These are phyloP conservation scores for Alternaria arbusti DNA, from an alignment of 2,329 filamentous ascomycete genomes.

Conservation along the genomic window DNA sequence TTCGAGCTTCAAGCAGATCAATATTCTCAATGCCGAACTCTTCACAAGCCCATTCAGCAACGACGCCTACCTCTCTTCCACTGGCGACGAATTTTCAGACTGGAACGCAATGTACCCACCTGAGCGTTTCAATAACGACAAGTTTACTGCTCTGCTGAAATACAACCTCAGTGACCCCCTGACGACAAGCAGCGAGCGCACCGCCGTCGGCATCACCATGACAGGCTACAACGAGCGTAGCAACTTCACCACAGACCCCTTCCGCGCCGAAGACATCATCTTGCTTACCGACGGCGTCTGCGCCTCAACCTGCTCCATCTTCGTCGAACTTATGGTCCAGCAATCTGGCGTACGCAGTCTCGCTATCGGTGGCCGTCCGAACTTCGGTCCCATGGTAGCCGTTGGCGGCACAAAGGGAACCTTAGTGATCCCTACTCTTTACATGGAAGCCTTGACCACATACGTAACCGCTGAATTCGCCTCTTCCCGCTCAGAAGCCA, in stretches of 20 bases:
- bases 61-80: constrained; percentile 33
- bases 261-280: constrained; percentile 48
- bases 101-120: constrained; percentile 51
- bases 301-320: constrained; percentile 55
- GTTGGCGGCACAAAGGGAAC: constrained; percentile 56
- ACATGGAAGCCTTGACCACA: constrained; percentile 27
- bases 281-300: constrained; percentile 55
- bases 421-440: constrained; percentile 36
- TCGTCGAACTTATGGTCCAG: constrained; percentile 55
- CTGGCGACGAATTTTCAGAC: constrained; percentile 36
- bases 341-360: constrained; percentile 52
- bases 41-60: constrained; percentile 47
- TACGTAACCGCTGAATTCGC: constrained; percentile 32
- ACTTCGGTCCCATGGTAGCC: constrained; percentile 50
- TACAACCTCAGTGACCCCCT: constrained; percentile 49
- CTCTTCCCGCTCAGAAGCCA: constrained; percentile 6
- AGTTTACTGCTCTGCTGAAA: constrained; percentile 48
- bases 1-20: constrained; percentile 23
- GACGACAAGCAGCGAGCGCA: constrained; percentile 38
- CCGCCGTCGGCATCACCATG: constrained; percentile 35
- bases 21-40: constrained; percentile 23
- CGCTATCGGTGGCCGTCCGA: constrained; percentile 52
- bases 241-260: constrained; percentile 43
- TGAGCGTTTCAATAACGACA: constrained; percentile 37
- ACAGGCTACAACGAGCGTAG: constrained; percentile 37